These are phyloP conservation scores for Penicillium ochrochloron DNA, from an alignment of 495 filamentous ascomycete genomes.

Conservation along the genomic window DNA sequence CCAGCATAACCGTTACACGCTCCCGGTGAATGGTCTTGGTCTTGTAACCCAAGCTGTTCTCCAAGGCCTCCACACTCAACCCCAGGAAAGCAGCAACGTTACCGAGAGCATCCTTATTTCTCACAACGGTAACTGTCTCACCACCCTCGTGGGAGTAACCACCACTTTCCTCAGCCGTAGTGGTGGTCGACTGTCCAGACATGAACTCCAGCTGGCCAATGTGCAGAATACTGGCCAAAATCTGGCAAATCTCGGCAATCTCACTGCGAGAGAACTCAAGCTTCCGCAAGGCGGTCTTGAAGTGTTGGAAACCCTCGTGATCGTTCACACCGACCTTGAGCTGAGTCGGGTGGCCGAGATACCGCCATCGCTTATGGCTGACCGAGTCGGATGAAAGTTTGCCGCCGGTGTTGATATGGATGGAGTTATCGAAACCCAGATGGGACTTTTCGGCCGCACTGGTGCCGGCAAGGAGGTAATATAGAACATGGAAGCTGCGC, in stretches of 20 bases:
- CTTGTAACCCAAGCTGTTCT: slow-evolving; percentile 89
- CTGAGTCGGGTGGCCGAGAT: slow-evolving; percentile 94
- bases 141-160: slow-evolving; percentile 95
- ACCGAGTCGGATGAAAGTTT: slow-evolving; percentile 57
- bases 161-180: slow-evolving; percentile 85
- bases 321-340: slow-evolving; percentile 97
- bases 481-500: slow-evolving; percentile 92
- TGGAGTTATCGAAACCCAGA: slow-evolving; percentile 73
- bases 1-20: slow-evolving; percentile 95
- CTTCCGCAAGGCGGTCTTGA: slow-evolving; percentile 93
- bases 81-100: slow-evolving; percentile 93
- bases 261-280: slow-evolving; percentile 91
- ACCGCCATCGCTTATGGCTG: slow-evolving; percentile 84
- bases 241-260: slow-evolving; percentile 95
- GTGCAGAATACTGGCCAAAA: slow-evolving; percentile 88
- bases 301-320: slow-evolving; percentile 91
- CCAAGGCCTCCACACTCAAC: slow-evolving; percentile 75
- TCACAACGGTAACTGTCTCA: slow-evolving; percentile 80
- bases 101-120: slow-evolving; percentile 87
- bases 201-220: slow-evolving; percentile 94
- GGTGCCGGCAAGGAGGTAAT: slow-evolving; percentile 93
- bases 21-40: slow-evolving; percentile 94
- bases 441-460: slow-evolving; percentile 88
- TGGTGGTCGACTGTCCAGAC: slow-evolving; percentile 75
- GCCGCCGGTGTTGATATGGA: slow-evolving; percentile 43